A percentile compares a stretch with the other conserved stretches of the same genome.
phyloP scores from a whole-genome alignment of 495 filamentous ascomycete species.

The Aspergillus campestris region DNA sequence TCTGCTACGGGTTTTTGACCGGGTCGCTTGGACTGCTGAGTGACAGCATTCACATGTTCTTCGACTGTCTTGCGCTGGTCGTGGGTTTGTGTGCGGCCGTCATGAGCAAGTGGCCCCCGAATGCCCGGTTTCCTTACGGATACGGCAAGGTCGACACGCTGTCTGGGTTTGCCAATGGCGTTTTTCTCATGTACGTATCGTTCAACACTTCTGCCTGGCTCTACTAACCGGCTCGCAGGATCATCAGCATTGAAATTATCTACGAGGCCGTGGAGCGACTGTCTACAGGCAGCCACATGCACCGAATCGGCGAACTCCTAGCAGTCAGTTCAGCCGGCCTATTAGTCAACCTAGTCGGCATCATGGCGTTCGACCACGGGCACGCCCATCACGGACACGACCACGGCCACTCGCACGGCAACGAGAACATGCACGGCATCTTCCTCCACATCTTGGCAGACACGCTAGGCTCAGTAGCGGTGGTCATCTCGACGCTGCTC shows the following conservation, averaged over 20 bases:
- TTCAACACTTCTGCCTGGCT: background rate
- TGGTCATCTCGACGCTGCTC: constrained; percentile 84
- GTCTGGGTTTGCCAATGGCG: constrained; percentile 92
- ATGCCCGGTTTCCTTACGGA: constrained; percentile 80
- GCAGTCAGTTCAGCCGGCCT: constrained; percentile 79
- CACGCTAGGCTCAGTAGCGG: constrained; percentile 86
- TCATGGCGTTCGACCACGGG: constrained; percentile 74
- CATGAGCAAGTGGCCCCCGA: constrained; percentile 95
- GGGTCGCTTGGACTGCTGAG: constrained; percentile 90
- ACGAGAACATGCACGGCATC: constrained; percentile 99
- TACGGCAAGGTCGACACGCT: constrained; percentile 96
- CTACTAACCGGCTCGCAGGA: constrained; percentile 40
- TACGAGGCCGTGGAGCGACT: constrained; percentile 88
- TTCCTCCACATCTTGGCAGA: constrained; percentile 95
- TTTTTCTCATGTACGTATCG: constrained; percentile 75
- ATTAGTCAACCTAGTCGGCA: constrained; percentile 83
- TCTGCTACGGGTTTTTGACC: constrained; percentile 85
- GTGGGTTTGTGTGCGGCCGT: constrained; percentile 93
- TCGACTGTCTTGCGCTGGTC: constrained; percentile 88
- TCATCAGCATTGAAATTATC: constrained; percentile 94
- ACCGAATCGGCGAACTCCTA: constrained; percentile 77
- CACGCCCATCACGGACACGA: constrained; percentile 55
- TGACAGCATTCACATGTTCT: constrained; percentile 99
- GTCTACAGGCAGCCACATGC: constrained; percentile 69
- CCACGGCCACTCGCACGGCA: constrained; percentile 66